phyloP scores from a whole-genome alignment of 345 rosid genomes.

The Lenwebbia sp. region DNA sequence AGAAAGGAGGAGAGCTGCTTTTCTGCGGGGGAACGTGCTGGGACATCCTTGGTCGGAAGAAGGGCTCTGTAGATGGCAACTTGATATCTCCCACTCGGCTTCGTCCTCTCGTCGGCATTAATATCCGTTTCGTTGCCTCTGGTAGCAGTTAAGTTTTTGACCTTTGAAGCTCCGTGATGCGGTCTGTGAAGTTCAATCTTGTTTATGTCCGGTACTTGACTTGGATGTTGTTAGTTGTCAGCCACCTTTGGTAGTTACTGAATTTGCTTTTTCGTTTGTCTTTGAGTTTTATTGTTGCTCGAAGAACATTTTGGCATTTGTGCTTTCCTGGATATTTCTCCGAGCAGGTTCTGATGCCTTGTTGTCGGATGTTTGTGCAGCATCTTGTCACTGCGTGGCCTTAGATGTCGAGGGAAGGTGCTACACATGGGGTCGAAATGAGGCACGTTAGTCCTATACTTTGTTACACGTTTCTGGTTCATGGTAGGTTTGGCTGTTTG shows the following conservation, averaged over 20 bases:
- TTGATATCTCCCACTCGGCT: slow-evolving; percentile 83
- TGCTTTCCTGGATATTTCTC: background rate
- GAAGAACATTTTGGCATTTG: background rate
- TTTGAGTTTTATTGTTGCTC: background rate
- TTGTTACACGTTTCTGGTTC: background rate
- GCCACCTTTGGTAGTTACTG: background rate
- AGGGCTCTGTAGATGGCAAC: slow-evolving; percentile 59
- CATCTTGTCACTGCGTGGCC: slow-evolving; percentile 94
- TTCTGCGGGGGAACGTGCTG: slow-evolving; percentile 85
- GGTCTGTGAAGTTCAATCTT: background rate
- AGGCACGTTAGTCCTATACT: slow-evolving; percentile 29
- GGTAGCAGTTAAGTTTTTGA: slow-evolving; percentile 57
- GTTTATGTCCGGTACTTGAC: background rate
- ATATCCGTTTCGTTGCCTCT: slow-evolving; percentile 73
- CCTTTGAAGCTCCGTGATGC: background rate
- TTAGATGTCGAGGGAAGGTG: slow-evolving; percentile 93
- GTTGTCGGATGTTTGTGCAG: slow-evolving; percentile 21
- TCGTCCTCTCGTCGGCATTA: slow-evolving; percentile 75
- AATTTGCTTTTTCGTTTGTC: background rate
- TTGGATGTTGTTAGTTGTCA: background rate
- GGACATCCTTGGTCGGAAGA: slow-evolving; percentile 62
- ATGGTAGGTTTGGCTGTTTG: background rate
- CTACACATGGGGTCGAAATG: slow-evolving; percentile 98
- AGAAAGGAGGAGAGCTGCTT: slow-evolving; percentile 84
- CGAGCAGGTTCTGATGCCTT: background rate